Evolutionary conservation across 345 rosid genomes (phyloP).

Genomic region (Dimocarpus longan): DNA sequence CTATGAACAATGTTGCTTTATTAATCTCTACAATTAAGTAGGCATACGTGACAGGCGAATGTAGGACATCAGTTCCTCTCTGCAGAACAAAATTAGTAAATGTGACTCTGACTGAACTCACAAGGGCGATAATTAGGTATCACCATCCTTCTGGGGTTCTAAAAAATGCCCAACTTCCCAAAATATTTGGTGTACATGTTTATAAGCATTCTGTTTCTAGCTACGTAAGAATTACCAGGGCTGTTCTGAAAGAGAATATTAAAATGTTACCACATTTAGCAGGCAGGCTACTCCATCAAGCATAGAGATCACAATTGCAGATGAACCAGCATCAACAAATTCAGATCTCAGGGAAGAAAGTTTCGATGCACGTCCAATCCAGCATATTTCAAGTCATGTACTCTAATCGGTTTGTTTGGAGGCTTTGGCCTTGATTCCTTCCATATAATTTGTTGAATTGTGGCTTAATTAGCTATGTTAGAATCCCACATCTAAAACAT

Average conservation of each 20-base stretch:
- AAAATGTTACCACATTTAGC: constrained; percentile 75
- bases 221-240: background rate
- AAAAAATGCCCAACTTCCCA: background rate
- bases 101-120: background rate
- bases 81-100: constrained; percentile 37
- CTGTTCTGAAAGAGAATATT: background rate
- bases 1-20: constrained; percentile 68
- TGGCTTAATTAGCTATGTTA: too few species aligned
- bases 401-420: constrained; percentile 70
- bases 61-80: constrained; percentile 96
- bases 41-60: constrained; percentile 94
- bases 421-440: constrained; percentile 83
- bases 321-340: constrained; percentile 69
- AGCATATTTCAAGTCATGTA: constrained; percentile 86
- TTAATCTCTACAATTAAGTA: constrained; percentile 76
- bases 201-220: background rate
- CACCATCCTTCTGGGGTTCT: background rate
- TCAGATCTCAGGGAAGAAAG: constrained; percentile 67
- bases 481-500: too few species aligned
- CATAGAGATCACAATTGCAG: constrained; percentile 84
- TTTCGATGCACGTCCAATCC: constrained; percentile 81
- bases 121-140: background rate
- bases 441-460: too few species aligned
- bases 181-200: background rate
- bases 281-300: constrained; percentile 98